A percentile compares a stretch with the other conserved stretches of the same genome.
Conservation (phyloP, 129 eudicot genomes). For the Dittrichia graveolens region DNA sequence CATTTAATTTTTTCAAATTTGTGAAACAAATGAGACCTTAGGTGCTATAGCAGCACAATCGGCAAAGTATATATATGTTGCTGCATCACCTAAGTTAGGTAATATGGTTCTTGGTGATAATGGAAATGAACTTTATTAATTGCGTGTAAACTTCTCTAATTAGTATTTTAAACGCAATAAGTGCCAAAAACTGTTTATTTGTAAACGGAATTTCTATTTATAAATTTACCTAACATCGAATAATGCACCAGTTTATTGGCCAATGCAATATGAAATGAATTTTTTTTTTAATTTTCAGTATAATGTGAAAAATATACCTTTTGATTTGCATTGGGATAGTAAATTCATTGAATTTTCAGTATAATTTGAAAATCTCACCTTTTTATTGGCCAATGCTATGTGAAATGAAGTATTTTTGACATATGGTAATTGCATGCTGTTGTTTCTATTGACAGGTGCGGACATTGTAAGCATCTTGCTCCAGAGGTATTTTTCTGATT, state of each 20-base stretch:
- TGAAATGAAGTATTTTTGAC: background rate
- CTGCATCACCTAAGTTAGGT: too few species aligned
- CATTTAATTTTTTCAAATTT: too few species aligned
- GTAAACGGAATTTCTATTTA: conserved; percentile 3
- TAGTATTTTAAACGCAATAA: background rate
- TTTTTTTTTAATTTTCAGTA: too few species aligned
- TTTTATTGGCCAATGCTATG: background rate
- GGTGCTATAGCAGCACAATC: too few species aligned
- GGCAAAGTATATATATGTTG: too few species aligned
- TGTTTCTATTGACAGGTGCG: conserved; percentile 60
- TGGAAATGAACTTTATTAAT: background rate
- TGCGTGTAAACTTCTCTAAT: background rate
- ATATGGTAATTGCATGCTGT: conserved; percentile 11
- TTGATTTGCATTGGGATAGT: background rate
- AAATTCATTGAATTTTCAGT: background rate
- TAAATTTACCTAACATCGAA: background rate
- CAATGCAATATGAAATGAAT: too few species aligned
- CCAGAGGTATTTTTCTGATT: conserved; percentile 62
- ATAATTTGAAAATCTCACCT: background rate
- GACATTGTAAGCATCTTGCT: conserved; percentile 76
- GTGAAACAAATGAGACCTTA: too few species aligned
- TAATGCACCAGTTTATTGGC: too few species aligned
- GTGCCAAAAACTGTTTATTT: background rate
- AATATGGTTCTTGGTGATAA: too few species aligned
- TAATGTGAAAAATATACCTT: too few species aligned